Percentiles rank a stretch among this genome's conserved stretches.
Conservation (phyloP, 176 grass and related monocot species). For the Musa troglodytarum region DNA sequence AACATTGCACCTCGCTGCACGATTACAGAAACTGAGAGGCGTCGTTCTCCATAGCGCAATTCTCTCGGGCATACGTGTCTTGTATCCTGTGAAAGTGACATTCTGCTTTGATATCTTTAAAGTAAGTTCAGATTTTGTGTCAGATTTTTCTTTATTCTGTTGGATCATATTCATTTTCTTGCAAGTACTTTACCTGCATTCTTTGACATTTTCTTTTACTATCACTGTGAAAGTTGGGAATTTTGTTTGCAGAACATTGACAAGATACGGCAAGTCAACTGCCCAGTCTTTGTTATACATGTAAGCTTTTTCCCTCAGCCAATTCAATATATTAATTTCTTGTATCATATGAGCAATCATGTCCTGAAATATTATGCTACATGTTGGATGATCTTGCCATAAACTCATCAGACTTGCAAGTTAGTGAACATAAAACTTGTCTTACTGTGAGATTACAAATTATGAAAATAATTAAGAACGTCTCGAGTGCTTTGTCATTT, state of each 20-base stretch:
- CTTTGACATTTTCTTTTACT: neutral
- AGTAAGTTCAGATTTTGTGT: slow-evolving; percentile 28
- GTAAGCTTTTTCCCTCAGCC: slow-evolving; percentile 33
- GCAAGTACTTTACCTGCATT: neutral
- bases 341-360: too few species aligned
- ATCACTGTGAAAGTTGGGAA: slow-evolving; percentile 6
- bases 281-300: slow-evolving; percentile 87
- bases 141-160: neutral
- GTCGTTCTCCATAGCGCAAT: slow-evolving; percentile 90
- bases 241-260: slow-evolving; percentile 73
- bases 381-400: too few species aligned
- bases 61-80: slow-evolving; percentile 84
- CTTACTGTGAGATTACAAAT: too few species aligned
- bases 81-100: slow-evolving; percentile 86
- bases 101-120: slow-evolving; percentile 97
- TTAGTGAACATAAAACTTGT: too few species aligned
- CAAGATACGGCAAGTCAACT: slow-evolving; percentile 85
- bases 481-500: too few species aligned
- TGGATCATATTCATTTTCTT: neutral
- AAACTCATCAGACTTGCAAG: too few species aligned
- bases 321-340: too few species aligned
- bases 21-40: slow-evolving; percentile 64
- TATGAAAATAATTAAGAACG: too few species aligned
- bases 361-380: too few species aligned
- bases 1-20: slow-evolving; percentile 73